These are phyloP conservation scores for Blastosporella zonata DNA, from an alignment of 1,284 basidiomycete genomes.

Conservation along the genomic window DNA sequence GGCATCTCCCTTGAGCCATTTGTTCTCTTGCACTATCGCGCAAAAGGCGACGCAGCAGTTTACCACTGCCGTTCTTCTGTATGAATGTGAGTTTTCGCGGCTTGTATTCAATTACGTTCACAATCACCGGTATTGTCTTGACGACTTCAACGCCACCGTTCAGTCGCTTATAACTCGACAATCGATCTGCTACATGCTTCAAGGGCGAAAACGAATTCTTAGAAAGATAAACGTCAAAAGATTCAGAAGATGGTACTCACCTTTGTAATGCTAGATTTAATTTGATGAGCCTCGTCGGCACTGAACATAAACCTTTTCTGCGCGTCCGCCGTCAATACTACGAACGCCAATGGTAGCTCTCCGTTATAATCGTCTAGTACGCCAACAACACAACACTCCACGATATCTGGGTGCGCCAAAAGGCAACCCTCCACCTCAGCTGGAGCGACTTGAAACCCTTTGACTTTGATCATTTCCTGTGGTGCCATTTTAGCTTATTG, in stretches of 20 bases:
- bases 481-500: background rate
- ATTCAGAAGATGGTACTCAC: conserved; percentile 12
- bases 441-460: conserved; percentile 57
- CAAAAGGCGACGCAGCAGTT: conserved; percentile 33
- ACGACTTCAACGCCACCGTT: conserved; percentile 31
- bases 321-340: conserved; percentile 44
- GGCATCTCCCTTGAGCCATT: conserved; percentile 8
- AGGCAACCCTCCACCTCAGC: conserved; percentile 67
- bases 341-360: conserved; percentile 59
- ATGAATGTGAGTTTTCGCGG: conserved; percentile 19
- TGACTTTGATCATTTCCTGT: conserved; percentile 55
- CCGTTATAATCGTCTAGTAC: conserved; percentile 65
- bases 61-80: conserved; percentile 57
- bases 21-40: conserved; percentile 27
- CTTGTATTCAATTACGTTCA: background rate
- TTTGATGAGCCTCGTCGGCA: conserved; percentile 25
- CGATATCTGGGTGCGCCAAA: conserved; percentile 60
- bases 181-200: conserved; percentile 42
- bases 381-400: conserved; percentile 71
- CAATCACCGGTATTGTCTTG: conserved; percentile 28
- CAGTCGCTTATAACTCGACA: conserved; percentile 61
- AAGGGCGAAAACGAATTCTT: conserved; percentile 8
- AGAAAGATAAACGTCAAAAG: background rate
- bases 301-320: conserved; percentile 28
- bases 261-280: conserved; percentile 32